These are phyloP conservation scores for Fraxinus ornus DNA, from an alignment of 305 asterid species.

Conservation along the genomic window DNA sequence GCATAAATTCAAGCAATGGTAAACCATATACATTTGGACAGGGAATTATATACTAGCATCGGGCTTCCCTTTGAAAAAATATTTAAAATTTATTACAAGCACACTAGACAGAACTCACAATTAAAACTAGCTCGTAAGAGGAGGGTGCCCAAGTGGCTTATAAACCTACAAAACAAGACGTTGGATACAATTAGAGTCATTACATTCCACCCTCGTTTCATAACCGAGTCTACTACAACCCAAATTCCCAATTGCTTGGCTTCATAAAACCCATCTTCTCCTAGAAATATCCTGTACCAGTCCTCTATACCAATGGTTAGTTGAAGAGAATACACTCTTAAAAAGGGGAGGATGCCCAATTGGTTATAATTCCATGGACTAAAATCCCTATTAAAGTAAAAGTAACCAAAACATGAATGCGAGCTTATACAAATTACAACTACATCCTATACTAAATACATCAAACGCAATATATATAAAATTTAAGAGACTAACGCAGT, in stretches of 20 bases:
- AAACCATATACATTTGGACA: background rate
- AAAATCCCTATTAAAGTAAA: background rate
- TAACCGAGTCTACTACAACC: background rate
- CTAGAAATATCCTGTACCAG: background rate
- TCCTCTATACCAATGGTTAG: background rate
- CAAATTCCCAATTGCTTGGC: background rate
- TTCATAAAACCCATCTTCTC: background rate
- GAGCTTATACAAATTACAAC: background rate
- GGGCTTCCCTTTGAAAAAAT: background rate
- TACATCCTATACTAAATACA: background rate
- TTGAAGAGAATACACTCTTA: background rate
- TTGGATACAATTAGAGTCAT: background rate
- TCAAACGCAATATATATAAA: background rate
- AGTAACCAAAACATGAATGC: background rate
- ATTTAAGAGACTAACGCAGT: constrained; percentile 31
- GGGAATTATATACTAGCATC: background rate
- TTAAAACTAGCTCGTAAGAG: background rate
- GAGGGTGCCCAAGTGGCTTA: background rate
- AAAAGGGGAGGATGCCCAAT: background rate
- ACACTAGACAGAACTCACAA: background rate
- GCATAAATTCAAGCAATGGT: background rate
- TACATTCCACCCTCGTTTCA: background rate
- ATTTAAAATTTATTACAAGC: background rate
- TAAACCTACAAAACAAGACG: background rate
- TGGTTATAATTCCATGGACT: background rate